Evolutionary conservation across 2,329 filamentous ascomycete species (phyloP), one percentile per base, ranked within the genome.

Genomic region (Arthrobotrys musiformis): DNA sequence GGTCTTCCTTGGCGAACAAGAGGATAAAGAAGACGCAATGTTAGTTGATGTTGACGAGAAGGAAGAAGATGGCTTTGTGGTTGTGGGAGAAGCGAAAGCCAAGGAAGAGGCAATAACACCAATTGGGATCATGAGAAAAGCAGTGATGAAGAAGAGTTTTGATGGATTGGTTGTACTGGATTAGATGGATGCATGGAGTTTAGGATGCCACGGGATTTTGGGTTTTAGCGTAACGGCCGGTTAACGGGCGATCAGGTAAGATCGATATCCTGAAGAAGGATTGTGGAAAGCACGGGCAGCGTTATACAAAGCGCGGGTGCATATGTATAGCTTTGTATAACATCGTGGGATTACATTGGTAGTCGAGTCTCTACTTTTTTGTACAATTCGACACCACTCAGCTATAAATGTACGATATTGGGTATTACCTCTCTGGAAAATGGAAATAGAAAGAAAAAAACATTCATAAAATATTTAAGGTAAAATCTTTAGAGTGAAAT

Each of bases 151-250:
- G 79, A 85, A 86, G 79, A 86, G 86, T 1, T 89, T 89, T 79
- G 82, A 83, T 0, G 88, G 89, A 86, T 80, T 90, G 67, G 82
- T 83, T 80, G 86, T 90, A 24, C 79, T 88, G 22, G 88, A 90
- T 79, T 90, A 81, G 50, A 42, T 11, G n/a, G 15, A n/a, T n/a
- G n/a, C n/a, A n/a, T n/a, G n/a, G n/a, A n/a, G 19, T 42, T 5
- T 24, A 30, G 17, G n/a, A 30, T 58, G 7, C 19, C 9, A 6
- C 4, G 7, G 50, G 28, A 15, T 54, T 17, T 28, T 3, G n/a
- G 26, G n/a, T n/a, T 35, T 54, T 19, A 15, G 28, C 8, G 50
- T 33, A 54, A 33, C 26, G n/a, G 50, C 6, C 19, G 15, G 19
- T 19, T 33, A 54, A 33, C 26, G n/a, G 50, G n/a, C 19, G 15